Conservation (phyloP, 2,329 filamentous ascomycete genomes). For the Neonectria hederae region DNA sequence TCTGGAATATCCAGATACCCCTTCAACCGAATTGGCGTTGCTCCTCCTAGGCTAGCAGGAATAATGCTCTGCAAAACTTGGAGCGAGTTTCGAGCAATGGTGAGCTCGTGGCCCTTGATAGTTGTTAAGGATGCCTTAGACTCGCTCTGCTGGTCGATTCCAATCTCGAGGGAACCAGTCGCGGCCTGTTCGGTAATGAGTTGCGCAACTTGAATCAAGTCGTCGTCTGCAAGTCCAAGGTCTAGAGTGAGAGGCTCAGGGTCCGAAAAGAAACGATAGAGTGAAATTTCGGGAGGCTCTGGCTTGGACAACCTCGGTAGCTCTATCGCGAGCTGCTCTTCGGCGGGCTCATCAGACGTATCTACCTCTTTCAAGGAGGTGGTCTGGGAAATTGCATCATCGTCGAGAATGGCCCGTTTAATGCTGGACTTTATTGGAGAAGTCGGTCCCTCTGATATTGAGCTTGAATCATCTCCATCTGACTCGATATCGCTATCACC, state of each 20-base stretch:
- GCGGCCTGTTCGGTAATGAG: conserved; percentile 76
- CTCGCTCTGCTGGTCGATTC: conserved; percentile 34
- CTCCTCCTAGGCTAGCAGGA: conserved; percentile 55
- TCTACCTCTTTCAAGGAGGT: conserved; percentile 62
- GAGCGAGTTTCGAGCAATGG: conserved; percentile 58
- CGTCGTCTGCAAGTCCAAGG: conserved; percentile 62
- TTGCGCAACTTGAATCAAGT: conserved; percentile 73
- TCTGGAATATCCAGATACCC: conserved; percentile 67
- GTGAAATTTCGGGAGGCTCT: conserved; percentile 59
- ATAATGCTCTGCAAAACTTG: conserved; percentile 57
- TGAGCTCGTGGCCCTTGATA: conserved; percentile 54
- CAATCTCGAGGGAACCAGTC: conserved; percentile 57
- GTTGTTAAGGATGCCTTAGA: conserved; percentile 38
- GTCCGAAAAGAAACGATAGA: conserved; percentile 67
- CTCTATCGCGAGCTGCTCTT: conserved; percentile 59
- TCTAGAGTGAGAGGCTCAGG: conserved; percentile 63
- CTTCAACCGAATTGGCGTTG: conserved; percentile 53
- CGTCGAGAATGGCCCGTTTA: conserved; percentile 55
- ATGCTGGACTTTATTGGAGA: conserved; percentile 61
- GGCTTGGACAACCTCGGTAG: conserved; percentile 59
- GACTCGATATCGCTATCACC: conserved; percentile 63
- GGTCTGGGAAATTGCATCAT: conserved; percentile 63
- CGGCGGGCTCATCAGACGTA: conserved; percentile 52
- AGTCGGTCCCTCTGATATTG: conserved; percentile 58
- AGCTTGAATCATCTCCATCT: conserved; percentile 65